These are phyloP conservation scores for Dendrobium catenatum DNA, from an alignment of 106 monocot genomes.

Conservation along the genomic window DNA sequence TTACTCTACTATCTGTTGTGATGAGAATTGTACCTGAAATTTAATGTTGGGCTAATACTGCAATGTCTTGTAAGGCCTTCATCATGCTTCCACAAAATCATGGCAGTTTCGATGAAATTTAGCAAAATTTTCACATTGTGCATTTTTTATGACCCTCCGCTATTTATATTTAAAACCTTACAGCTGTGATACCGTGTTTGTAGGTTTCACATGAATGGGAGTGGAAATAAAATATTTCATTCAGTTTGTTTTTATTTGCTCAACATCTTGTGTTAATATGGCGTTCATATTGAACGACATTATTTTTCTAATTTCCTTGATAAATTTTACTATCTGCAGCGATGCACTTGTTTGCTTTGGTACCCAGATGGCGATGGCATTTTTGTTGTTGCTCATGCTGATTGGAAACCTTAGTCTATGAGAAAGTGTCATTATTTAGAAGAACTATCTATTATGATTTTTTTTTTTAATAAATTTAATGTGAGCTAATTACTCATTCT, in stretches of 20 bases:
- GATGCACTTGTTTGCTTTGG: slow-evolving; percentile 79
- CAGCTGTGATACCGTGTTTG: background rate
- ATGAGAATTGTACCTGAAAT: too few species aligned
- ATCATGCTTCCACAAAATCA: too few species aligned
- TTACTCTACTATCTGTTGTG: too few species aligned
- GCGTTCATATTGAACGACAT: background rate
- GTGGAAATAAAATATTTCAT: background rate
- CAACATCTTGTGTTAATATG: background rate
- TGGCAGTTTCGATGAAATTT: too few species aligned
- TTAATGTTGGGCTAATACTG: too few species aligned
- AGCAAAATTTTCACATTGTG: too few species aligned
- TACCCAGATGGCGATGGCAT: slow-evolving; percentile 71
- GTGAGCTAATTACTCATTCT: background rate
- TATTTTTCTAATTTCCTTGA: background rate
- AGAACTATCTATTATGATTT: background rate
- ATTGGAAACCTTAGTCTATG: slow-evolving; percentile 94
- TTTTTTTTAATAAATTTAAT: background rate
- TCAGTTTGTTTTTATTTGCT: background rate
- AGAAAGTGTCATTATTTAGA: slow-evolving; percentile 45
- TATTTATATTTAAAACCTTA: background rate
- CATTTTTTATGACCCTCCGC: background rate
- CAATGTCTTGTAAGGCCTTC: too few species aligned
- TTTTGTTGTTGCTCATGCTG: slow-evolving; percentile 84
- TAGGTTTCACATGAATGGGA: background rate
- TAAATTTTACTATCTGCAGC: slow-evolving; percentile 39